These are phyloP conservation scores for Rhizophagus clarus DNA, from an alignment of 192 early-diverging fungal species.

Conservation along the genomic window DNA sequence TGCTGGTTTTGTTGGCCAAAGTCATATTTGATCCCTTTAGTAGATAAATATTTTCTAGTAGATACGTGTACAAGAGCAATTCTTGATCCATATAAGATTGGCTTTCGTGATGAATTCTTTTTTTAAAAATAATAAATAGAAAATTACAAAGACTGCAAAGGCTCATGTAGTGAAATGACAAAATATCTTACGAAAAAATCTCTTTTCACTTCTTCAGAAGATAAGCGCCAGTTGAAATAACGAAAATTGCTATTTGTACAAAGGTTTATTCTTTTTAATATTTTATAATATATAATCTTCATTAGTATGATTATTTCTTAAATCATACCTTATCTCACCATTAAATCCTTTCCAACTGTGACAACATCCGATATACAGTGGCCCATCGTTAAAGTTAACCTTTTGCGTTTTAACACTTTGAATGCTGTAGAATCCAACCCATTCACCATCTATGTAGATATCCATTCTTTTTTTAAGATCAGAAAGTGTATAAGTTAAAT, in stretches of 20 bases:
- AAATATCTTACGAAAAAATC: not conserved
- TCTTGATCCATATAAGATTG: too few species aligned
- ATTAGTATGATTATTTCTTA: constrained; percentile 8
- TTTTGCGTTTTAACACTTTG: not conserved
- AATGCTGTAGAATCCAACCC: not conserved
- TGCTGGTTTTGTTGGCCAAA: not conserved
- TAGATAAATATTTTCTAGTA: too few species aligned
- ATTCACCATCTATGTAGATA: constrained; percentile 13
- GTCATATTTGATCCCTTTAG: too few species aligned
- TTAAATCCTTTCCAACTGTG: not conserved
- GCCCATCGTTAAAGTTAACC: constrained; percentile 9
- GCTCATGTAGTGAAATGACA: not conserved
- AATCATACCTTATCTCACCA: constrained; percentile 21
- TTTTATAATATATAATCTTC: too few species aligned
- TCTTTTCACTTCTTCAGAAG: too few species aligned
- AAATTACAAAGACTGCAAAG: not conserved
- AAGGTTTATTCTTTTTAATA: too few species aligned
- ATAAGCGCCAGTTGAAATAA: too few species aligned
- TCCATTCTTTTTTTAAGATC: constrained; percentile 15
- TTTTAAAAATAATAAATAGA: not conserved
- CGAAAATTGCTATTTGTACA: too few species aligned
- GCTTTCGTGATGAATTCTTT: not conserved
- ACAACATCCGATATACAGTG: not conserved
- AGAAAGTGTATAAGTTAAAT: constrained; percentile 20
- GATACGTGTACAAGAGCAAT: too few species aligned